phyloP scores from a whole-genome alignment of 176 grass and related monocot genomes.

The Chrysopogon serrulatus region DNA sequence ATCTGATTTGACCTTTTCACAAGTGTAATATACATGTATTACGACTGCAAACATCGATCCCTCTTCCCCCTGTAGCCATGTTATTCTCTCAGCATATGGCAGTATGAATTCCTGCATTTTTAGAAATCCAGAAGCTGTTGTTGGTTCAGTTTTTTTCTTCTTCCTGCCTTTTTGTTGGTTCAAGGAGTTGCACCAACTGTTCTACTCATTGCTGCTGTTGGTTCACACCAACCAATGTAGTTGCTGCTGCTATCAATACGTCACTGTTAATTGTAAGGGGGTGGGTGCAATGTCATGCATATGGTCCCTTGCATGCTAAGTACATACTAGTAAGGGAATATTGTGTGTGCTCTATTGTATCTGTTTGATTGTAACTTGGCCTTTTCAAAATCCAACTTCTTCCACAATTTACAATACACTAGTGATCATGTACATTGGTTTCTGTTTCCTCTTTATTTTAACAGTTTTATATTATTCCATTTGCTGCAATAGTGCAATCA shows the following conservation, averaged over 20 bases:
- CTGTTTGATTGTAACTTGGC: neutral
- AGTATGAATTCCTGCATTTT: neutral
- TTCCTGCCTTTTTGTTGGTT: neutral
- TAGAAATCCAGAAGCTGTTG: neutral
- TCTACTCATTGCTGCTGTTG: neutral
- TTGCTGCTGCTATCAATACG: neutral
- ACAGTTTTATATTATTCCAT: neutral
- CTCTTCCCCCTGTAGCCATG: neutral
- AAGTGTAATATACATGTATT: neutral
- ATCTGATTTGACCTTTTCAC: neutral
- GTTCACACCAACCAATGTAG: neutral
- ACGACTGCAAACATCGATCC: neutral
- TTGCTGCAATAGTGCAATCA: slow-evolving; percentile 8
- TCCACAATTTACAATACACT: neutral
- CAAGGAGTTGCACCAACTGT: neutral
- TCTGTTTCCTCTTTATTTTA: neutral
- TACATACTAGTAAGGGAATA: neutral
- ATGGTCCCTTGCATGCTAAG: neutral
- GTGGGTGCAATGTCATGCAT: neutral
- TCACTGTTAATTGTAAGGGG: slow-evolving; percentile 5
- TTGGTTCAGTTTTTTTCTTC: neutral
- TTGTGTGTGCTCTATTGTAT: neutral
- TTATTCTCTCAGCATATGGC: neutral
- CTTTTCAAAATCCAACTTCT: neutral
- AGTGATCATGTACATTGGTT: neutral